Evolutionary conservation across 768 basidiomycete genomes (phyloP).

Genomic region (Collybia mongolica): DNA sequence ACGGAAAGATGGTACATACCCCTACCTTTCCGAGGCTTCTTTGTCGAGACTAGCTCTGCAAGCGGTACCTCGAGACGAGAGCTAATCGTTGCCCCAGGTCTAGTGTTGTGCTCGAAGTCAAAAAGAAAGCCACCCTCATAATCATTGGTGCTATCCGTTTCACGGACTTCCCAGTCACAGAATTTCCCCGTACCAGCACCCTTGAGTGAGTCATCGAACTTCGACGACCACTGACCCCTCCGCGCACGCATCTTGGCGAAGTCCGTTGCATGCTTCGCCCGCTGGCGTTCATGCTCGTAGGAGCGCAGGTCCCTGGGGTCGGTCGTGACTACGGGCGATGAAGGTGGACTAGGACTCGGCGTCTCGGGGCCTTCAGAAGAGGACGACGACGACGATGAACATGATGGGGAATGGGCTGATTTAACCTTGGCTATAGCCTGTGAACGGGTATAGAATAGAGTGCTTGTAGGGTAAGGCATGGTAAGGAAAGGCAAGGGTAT

Average conservation of each 20-base stretch:
- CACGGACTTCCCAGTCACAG: slow-evolving; percentile 12
- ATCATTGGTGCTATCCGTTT: slow-evolving; percentile 22
- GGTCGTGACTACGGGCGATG: slow-evolving; percentile 6
- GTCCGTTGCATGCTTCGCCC: slow-evolving; percentile 41
- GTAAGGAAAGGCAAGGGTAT: background rate
- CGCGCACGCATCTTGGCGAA: slow-evolving; percentile 32
- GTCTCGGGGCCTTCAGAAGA: background rate
- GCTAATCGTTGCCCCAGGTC: background rate
- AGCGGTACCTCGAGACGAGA: slow-evolving; percentile 13
- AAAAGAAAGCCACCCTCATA: slow-evolving; percentile 7
- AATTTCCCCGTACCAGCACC: background rate
- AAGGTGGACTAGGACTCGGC: slow-evolving; percentile 12
- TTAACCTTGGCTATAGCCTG: slow-evolving; percentile 1
- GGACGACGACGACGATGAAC: background rate
- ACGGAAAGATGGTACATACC: slow-evolving; percentile 29
- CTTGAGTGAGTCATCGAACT: background rate
- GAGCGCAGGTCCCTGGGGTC: slow-evolving; percentile 41
- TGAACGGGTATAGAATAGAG: slow-evolving; percentile 1
- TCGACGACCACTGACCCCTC: slow-evolving; percentile 21
- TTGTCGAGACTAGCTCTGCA: slow-evolving; percentile 23
- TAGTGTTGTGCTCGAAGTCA: too few species aligned
- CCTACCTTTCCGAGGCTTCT: slow-evolving; percentile 39
- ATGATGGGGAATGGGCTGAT: background rate
- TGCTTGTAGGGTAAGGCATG: slow-evolving; percentile 11
- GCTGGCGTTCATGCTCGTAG: slow-evolving; percentile 49